phyloP scores from a whole-genome alignment of 306 rosid genomes.

The Lithocarpus polystachyus region DNA sequence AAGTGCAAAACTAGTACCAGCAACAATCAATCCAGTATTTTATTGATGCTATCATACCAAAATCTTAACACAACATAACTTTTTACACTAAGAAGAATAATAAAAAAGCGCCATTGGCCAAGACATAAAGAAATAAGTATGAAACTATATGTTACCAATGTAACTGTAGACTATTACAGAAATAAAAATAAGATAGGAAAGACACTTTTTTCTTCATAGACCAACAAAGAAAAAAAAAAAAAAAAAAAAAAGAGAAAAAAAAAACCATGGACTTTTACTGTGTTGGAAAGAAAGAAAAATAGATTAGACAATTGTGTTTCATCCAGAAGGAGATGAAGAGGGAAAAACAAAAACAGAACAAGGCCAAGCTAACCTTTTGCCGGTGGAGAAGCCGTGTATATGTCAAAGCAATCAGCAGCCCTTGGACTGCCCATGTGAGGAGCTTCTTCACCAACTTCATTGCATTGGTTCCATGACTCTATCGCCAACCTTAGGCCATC shows the following conservation, averaged over 20 bases:
- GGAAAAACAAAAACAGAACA: background rate
- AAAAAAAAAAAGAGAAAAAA: background rate
- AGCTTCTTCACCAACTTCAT: conserved; percentile 58
- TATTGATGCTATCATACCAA: too few species aligned
- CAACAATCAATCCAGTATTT: too few species aligned
- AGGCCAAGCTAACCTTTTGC: conserved; percentile 14
- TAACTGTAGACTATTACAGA: too few species aligned
- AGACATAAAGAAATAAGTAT: too few species aligned
- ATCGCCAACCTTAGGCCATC: conserved; percentile 50
- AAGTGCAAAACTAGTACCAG: too few species aligned
- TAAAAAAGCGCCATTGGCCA: too few species aligned
- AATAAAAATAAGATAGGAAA: too few species aligned
- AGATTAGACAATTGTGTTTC: background rate
- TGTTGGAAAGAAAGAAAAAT: background rate
- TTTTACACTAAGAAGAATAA: too few species aligned
- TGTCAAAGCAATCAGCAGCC: conserved; percentile 55
- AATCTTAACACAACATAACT: too few species aligned
- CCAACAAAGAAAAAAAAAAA: background rate
- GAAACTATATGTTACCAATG: too few species aligned
- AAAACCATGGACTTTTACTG: background rate
- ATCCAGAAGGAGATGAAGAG: background rate
- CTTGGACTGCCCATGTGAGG: conserved; percentile 57
- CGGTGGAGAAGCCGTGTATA: conserved; percentile 15
- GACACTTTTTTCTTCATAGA: background rate
- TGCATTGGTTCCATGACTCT: conserved; percentile 73